Conservation (phyloP, 192 early-diverging fungal species). For the Rhizophlyctis rosea region DNA sequence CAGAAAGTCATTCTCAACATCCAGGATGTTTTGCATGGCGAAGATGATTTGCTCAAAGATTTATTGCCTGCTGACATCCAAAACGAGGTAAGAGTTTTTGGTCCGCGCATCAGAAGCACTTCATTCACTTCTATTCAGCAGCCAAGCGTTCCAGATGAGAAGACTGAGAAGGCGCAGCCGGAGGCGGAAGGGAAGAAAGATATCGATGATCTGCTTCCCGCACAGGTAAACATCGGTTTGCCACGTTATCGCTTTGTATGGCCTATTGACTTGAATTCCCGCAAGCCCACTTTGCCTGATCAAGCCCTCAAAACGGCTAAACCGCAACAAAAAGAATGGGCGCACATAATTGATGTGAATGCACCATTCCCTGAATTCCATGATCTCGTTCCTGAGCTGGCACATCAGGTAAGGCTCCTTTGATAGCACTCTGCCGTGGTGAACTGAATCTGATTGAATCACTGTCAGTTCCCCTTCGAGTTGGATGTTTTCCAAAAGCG, state of each 20-base stretch:
- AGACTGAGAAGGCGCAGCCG: too few species aligned
- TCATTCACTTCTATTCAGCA: neutral
- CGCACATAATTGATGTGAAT: conserved; percentile 86
- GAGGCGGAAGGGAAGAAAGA: too few species aligned
- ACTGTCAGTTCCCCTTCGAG: conserved; percentile 80
- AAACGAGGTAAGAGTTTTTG: too few species aligned
- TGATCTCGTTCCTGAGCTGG: conserved; percentile 86
- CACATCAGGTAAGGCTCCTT: conserved; percentile 59
- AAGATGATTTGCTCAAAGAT: conserved; percentile 2
- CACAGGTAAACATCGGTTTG: neutral
- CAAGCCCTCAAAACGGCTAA: neutral
- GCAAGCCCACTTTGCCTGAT: too few species aligned
- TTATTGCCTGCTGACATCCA: too few species aligned
- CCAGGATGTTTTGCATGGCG: conserved; percentile 17
- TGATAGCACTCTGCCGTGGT: neutral
- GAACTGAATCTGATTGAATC: neutral
- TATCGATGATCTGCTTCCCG: conserved; percentile 22
- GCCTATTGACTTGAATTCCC: too few species aligned
- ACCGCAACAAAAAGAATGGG: conserved; percentile 60
- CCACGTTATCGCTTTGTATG: too few species aligned
- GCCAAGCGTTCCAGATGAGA: conserved; percentile 7
- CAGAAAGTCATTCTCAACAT: conserved; percentile 9
- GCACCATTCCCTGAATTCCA: conserved; percentile 86
- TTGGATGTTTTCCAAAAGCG: conserved; percentile 96
- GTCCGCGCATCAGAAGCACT: too few species aligned